A percentile compares a stretch with the other conserved stretches of the same genome.
phyloP scores from a whole-genome alignment of 306 rosid species.

The Cucurbita ficifolia region DNA sequence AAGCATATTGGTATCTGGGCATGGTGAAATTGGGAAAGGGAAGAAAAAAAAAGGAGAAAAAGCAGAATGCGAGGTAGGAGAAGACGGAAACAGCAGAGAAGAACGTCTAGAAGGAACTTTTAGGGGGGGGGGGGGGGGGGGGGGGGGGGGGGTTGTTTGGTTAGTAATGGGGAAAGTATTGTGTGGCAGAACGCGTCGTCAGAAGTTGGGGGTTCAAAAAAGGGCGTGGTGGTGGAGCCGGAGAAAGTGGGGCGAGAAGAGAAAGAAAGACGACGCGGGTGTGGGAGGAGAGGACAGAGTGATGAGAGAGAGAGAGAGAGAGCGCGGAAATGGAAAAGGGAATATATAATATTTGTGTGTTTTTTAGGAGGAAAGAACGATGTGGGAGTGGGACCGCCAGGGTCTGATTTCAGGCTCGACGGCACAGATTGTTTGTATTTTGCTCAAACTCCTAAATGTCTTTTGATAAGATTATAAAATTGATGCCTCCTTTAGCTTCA shows the following conservation, averaged over 20 bases:
- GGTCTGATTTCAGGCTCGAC: background rate
- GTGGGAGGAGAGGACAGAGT: no score
- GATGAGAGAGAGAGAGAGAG: no score
- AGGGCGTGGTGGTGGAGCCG: slow-evolving; percentile 3
- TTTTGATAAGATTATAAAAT: background rate
- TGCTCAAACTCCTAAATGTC: background rate
- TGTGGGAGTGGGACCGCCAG: background rate
- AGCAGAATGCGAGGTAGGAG: background rate
- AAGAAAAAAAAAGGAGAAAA: background rate
- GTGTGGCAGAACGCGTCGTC: slow-evolving; percentile 3
- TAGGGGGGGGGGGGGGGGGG: background rate
- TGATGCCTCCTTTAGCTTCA: no score
- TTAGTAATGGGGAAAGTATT: background rate
- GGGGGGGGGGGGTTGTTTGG: no score
- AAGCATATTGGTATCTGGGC: background rate
- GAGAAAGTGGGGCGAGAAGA: background rate
- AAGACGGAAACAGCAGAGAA: background rate
- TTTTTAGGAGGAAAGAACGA: background rate
- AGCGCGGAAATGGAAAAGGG: background rate
- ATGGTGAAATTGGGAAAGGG: background rate
- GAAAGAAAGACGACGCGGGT: background rate
- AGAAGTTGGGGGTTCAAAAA: background rate
- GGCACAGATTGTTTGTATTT: background rate
- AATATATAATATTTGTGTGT: background rate
- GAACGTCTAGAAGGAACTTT: background rate